A percentile compares a stretch with the other conserved stretches of the same genome.
These are phyloP conservation scores for Typha latifolia DNA, from an alignment of 176 grass and related monocot species.

Conservation along the genomic window DNA sequence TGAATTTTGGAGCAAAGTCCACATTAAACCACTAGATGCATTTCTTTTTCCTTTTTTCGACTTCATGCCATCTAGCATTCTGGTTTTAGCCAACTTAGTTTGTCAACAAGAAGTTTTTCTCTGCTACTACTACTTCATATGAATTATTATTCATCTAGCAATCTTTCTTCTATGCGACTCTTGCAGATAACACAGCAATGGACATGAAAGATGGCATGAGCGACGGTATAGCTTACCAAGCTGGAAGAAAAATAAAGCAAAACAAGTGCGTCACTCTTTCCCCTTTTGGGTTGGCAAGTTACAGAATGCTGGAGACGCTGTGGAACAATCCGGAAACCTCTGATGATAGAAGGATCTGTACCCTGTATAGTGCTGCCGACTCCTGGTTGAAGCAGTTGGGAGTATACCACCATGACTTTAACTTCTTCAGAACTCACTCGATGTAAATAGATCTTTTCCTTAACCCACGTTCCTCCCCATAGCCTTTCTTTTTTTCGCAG, in stretches of 20 bases:
- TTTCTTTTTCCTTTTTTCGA: too few species aligned
- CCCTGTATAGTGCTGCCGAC: constrained; percentile 32
- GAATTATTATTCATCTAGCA: too few species aligned
- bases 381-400: constrained; percentile 76
- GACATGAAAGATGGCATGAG: neutral
- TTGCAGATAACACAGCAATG: constrained; percentile 22
- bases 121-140: too few species aligned
- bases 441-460: too few species aligned
- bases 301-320: constrained; percentile 39
- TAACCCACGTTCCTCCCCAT: too few species aligned
- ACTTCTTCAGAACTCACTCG: constrained; percentile 42
- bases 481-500: too few species aligned
- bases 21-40: too few species aligned
- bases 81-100: too few species aligned
- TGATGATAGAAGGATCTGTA: neutral
- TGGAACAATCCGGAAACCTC: constrained; percentile 36
- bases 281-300: constrained; percentile 51
- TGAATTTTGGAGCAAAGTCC: too few species aligned
- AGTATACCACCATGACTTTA: constrained; percentile 56
- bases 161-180: neutral
- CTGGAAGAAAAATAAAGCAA: neutral
- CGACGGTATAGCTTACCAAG: neutral
- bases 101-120: too few species aligned
- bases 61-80: too few species aligned
- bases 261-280: constrained; percentile 19